phyloP scores from a whole-genome alignment of 202 grass and related monocot genomes.

The Zizania palustris region DNA sequence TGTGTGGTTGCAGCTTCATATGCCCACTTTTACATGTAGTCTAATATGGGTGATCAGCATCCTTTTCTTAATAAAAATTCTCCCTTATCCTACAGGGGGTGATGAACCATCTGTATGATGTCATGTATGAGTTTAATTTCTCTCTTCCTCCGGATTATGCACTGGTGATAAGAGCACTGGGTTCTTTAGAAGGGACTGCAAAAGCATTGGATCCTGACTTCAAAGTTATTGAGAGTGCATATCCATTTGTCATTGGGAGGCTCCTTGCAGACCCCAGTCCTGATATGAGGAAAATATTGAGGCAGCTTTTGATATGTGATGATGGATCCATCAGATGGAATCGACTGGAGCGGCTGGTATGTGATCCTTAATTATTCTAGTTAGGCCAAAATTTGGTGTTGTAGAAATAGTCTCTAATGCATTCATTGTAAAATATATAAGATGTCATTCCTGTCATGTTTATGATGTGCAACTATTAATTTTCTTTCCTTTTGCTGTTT shows the following conservation, averaged over 20 bases:
- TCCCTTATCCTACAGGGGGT: slow-evolving; percentile 60
- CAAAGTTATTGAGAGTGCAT: slow-evolving; percentile 94
- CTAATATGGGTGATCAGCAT: not conserved
- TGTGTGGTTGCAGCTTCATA: slow-evolving; percentile 12
- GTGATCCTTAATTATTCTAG: slow-evolving; percentile 27
- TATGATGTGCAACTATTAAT: not conserved
- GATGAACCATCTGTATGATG: slow-evolving; percentile 80
- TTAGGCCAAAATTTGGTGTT: no score
- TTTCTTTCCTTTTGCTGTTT: not conserved
- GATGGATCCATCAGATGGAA: slow-evolving; percentile 94
- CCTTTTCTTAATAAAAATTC: slow-evolving; percentile 26
- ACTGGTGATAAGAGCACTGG: slow-evolving; percentile 86
- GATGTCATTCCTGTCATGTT: not conserved
- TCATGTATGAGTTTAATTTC: slow-evolving; percentile 98
- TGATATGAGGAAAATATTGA: slow-evolving; percentile 94
- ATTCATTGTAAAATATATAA: not conserved
- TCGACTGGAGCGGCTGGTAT: slow-evolving; percentile 80
- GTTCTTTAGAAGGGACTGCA: slow-evolving; percentile 92
- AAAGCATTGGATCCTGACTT: slow-evolving; percentile 96
- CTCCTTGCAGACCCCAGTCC: slow-evolving; percentile 87
- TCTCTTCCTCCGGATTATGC: slow-evolving; percentile 93
- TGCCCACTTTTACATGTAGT: not conserved
- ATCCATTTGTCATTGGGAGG: slow-evolving; percentile 90
- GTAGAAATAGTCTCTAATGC: not conserved
- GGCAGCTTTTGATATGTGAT: slow-evolving; percentile 79